A percentile compares a stretch with the other conserved stretches of the same genome.
Evolutionary conservation across 2,329 filamentous ascomycete species (phyloP).

Genomic region (Aspergillus phoenicis): DNA sequence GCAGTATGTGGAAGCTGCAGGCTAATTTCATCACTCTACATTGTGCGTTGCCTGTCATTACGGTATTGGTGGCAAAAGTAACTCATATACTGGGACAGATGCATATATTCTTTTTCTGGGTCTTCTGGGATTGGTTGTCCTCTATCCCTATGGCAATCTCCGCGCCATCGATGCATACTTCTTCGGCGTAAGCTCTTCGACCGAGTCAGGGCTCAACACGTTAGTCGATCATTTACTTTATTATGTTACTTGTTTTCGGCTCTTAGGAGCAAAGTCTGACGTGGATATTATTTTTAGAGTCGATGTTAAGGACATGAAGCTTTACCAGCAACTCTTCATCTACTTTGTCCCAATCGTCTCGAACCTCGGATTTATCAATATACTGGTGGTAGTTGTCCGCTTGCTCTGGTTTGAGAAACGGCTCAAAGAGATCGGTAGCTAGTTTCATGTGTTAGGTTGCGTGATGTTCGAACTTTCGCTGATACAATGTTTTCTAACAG

Average conservation of each 20-base stretch:
- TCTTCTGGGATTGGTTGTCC: conserved; percentile 39
- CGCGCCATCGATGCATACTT: conserved; percentile 53
- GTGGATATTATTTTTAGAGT: conserved; percentile 39
- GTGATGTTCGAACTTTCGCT: neutral
- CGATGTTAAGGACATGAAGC: conserved; percentile 53
- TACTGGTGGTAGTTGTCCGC: conserved; percentile 52
- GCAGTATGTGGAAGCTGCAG: conserved; percentile 27
- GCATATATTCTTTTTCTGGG: conserved; percentile 44
- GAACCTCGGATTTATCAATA: conserved; percentile 55
- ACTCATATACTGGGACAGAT: conserved; percentile 30
- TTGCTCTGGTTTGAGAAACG: conserved; percentile 54
- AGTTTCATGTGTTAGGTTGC: neutral
- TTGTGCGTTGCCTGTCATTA: conserved; percentile 22
- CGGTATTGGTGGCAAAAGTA: neutral
- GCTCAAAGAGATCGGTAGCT: conserved; percentile 42
- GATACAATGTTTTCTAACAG: neutral
- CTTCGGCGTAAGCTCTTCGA: conserved; percentile 54
- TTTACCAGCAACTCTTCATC: conserved; percentile 56
- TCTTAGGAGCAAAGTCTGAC: neutral
- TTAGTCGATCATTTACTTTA: conserved; percentile 30
- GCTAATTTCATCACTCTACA: conserved; percentile 35
- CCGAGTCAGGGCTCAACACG: conserved; percentile 56
- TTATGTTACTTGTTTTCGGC: neutral
- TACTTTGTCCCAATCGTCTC: conserved; percentile 55
- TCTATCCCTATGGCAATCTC: conserved; percentile 46